A percentile compares a stretch with the other conserved stretches of the same genome.
phyloP scores from a whole-genome alignment of 441 rosid genomes.

The Pelargonium myrrhifolium region DNA sequence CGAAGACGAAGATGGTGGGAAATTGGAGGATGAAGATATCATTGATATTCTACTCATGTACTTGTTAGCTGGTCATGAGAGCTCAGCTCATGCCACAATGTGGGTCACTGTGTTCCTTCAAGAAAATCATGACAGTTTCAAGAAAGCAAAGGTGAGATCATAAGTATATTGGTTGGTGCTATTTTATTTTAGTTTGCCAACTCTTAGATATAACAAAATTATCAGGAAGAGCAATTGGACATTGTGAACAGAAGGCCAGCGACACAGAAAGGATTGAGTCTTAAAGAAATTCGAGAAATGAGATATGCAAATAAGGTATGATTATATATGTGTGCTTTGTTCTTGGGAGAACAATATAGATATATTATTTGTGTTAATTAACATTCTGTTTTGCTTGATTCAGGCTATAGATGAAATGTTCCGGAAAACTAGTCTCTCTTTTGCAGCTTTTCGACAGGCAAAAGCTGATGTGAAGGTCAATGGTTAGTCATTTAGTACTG shows the following conservation, averaged over 20 bases:
- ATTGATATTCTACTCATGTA: constrained; percentile 19
- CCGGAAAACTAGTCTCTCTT: constrained; percentile 15
- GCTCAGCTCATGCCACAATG: constrained; percentile 24
- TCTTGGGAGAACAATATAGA: neutral
- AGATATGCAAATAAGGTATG: constrained; percentile 20
- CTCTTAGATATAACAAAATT: neutral
- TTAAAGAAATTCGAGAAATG: constrained; percentile 24
- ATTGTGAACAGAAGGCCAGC: constrained; percentile 19
- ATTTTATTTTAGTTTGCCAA: neutral
- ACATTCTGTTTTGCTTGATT: neutral
- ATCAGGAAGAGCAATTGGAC: constrained; percentile 23
- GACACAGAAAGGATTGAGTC: constrained; percentile 15
- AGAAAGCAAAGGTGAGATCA: constrained; percentile 20
- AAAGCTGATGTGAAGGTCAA: constrained; percentile 21
- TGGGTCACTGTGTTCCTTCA: constrained; percentile 21
- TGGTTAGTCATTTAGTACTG: constrained; percentile 12
- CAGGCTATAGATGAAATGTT: constrained; percentile 24
- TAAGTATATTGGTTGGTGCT: neutral
- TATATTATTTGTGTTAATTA: neutral
- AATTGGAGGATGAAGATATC: constrained; percentile 17
- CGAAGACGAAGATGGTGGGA: constrained; percentile 21
- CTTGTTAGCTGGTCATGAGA: constrained; percentile 27
- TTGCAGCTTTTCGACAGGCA: constrained; percentile 17
- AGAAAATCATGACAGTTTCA: constrained; percentile 17
- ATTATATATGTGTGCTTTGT: neutral